phyloP scores from a whole-genome alignment of 225 moss, liverwort and hornwort species.

The Neckera pumila region DNA sequence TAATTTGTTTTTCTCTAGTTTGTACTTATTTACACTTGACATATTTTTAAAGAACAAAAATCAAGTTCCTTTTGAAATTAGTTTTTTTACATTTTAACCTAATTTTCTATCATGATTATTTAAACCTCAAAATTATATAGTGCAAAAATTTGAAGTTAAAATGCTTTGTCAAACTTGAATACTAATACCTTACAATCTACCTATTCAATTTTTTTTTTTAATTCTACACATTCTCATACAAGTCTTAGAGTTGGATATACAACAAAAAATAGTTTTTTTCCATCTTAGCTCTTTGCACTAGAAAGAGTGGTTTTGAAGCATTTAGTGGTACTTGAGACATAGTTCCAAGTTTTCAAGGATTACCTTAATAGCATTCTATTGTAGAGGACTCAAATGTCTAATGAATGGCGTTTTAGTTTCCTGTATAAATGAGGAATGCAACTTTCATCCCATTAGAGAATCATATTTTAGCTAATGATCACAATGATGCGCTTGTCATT shows the following conservation, averaged over 20 bases:
- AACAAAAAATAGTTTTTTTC: neutral
- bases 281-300: neutral
- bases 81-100: rapidly evolving
- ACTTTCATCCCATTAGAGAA: neutral
- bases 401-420: neutral
- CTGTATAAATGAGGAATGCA: rapidly evolving
- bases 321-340: neutral
- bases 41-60: too few relatives aligned
- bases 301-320: neutral
- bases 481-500: neutral
- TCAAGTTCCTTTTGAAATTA: rapidly evolving
- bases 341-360: rapidly evolving
- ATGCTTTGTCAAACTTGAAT: neutral
- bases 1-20: neutral
- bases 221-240: neutral
- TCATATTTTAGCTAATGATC: neutral
- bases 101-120: too few relatives aligned
- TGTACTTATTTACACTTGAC: too few relatives aligned
- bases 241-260: neutral
- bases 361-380: neutral
- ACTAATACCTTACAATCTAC: neutral
- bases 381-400: rapidly evolving
- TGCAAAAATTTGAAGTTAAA: neutral
- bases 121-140: too few relatives aligned
- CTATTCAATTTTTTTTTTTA: too few relatives aligned